Evolutionary conservation across 2,329 filamentous ascomycete species (phyloP).

Genomic region (Colletotrichum sublineola): DNA sequence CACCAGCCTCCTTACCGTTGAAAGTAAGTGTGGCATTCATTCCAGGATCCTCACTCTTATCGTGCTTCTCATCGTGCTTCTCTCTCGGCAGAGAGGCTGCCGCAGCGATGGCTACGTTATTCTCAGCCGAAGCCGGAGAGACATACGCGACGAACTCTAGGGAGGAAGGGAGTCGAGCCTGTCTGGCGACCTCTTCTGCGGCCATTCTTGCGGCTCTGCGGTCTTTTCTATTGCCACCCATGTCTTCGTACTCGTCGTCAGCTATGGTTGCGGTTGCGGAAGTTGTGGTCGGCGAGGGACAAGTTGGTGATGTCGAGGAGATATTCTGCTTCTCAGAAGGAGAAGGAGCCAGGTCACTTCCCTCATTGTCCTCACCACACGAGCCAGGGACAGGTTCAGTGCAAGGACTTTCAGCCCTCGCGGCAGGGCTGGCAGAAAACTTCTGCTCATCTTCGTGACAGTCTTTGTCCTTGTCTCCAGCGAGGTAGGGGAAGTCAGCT

Average conservation of each 20-base stretch:
- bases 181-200: not conserved
- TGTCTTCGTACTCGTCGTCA: not conserved
- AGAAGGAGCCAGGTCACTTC: not conserved
- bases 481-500: conserved; percentile 2
- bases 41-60: not conserved
- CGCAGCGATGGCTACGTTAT: not conserved
- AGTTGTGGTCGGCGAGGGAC: not conserved
- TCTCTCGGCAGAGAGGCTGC: not conserved
- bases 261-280: not conserved
- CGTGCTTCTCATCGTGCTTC: not conserved
- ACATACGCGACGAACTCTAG: not conserved
- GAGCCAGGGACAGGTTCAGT: not conserved
- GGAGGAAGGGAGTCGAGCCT: conserved; percentile 1
- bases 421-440: not conserved
- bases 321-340: not conserved
- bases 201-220: conserved; percentile 23
- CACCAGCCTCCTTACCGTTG: conserved; percentile 7
- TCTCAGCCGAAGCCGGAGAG: not conserved
- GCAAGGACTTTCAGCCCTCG: not conserved
- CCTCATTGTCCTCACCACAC: not conserved
- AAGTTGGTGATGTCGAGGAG: not conserved
- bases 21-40: not conserved
- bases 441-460: not conserved
- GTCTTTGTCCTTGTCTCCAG: not conserved
- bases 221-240: conserved; percentile 5